phyloP scores from a whole-genome alignment of 1,139 yeast genomes.

The Debaryomycetaceae sp. region DNA sequence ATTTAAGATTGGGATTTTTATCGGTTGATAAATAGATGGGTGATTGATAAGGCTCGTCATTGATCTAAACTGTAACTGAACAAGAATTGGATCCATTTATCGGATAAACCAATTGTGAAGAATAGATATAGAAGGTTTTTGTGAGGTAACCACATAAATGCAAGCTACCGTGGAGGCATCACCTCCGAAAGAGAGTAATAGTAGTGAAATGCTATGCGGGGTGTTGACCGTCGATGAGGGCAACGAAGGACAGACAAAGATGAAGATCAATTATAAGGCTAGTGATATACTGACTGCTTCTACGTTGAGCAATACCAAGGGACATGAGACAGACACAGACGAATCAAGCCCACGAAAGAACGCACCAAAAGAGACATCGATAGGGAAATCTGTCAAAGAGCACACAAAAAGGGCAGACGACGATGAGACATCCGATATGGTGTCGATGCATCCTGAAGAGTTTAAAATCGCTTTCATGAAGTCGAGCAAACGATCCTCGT shows the following conservation, averaged over 20 bases:
- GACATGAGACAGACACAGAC: background rate
- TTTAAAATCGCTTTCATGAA: constrained; percentile 1
- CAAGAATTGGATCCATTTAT: background rate
- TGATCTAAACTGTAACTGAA: background rate
- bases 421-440: background rate
- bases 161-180: background rate
- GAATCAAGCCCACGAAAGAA: background rate
- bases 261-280: background rate
- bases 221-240: background rate
- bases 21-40: background rate
- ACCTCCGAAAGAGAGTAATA: background rate
- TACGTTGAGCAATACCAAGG: background rate
- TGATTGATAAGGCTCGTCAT: background rate
- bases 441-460: background rate
- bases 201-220: background rate
- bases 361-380: background rate
- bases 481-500: constrained; percentile 34
- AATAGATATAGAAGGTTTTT: too few species aligned
- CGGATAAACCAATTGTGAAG: background rate
- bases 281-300: background rate
- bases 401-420: background rate
- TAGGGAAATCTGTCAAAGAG: background rate
- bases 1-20: background rate
- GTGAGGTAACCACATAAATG: background rate
- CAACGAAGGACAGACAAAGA: background rate